These are phyloP conservation scores for Diaporthe amygdali DNA, from an alignment of 2,329 filamentous ascomycete species.

Conservation along the genomic window DNA sequence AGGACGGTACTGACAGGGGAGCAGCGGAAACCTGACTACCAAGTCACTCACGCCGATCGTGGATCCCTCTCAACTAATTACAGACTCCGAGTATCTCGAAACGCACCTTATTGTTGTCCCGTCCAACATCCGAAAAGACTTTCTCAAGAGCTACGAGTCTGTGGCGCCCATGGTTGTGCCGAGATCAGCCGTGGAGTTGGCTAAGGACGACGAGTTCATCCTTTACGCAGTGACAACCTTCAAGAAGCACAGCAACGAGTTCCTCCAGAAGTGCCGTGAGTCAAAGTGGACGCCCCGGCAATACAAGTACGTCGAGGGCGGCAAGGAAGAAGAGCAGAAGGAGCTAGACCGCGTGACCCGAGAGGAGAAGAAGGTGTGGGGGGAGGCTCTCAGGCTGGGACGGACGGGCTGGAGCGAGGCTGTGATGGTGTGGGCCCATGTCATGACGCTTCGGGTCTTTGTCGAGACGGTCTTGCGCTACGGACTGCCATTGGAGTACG, in stretches of 20 bases:
- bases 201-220: slow-evolving; percentile 87
- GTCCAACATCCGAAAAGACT: slow-evolving; percentile 80
- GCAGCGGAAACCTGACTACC: slow-evolving; percentile 87
- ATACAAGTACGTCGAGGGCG: slow-evolving; percentile 90
- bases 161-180: slow-evolving; percentile 91
- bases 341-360: slow-evolving; percentile 82
- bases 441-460: slow-evolving; percentile 89
- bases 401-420: slow-evolving; percentile 95
- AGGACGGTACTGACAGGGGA: neutral
- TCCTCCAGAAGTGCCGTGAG: slow-evolving; percentile 90
- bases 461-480: slow-evolving; percentile 98
- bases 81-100: slow-evolving; percentile 94
- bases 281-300: slow-evolving; percentile 94
- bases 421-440: slow-evolving; percentile 95
- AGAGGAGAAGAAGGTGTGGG: slow-evolving; percentile 91
- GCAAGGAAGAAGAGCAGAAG: slow-evolving; percentile 84
- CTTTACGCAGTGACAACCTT: slow-evolving; percentile 91
- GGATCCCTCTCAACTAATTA: slow-evolving; percentile 78
- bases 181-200: slow-evolving; percentile 79
- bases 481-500: slow-evolving; percentile 87
- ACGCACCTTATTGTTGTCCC: slow-evolving; percentile 94
- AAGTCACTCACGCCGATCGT: slow-evolving; percentile 93
- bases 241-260: slow-evolving; percentile 88
- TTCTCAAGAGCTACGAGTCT: slow-evolving; percentile 87
- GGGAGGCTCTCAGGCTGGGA: slow-evolving; percentile 84